Base-by-base conservation (phyloP, 1,139 yeast species). In the Sugiyamaella novakii region DNA sequence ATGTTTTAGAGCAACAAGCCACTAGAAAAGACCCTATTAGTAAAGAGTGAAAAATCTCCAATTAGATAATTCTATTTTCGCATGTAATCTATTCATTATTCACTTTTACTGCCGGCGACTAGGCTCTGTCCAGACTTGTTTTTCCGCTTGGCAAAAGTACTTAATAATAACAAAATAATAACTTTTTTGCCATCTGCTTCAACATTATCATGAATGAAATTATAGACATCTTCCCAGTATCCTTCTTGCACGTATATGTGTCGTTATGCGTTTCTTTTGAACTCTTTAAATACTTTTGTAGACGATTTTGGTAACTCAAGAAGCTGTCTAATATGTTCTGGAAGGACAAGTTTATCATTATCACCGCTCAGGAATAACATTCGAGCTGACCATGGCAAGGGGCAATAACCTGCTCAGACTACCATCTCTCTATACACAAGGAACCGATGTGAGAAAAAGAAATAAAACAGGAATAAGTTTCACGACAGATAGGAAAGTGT, bases 341-440 rank as follows among this genome's bases (percentile, higher is more conserved):
- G 95, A 1, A 98, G 98, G 1, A 92, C 96, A 29, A 92, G 81
- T 67, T 92, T 98, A 69, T 92, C 98, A 36, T 74, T 71, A 22
- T 78, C 69, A 0, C 96, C 97, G 58, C 86, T 79, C 42, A 91
- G 65, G 59, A 91, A 79, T 44, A 91, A 72, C 29, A 83, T 75
- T 0, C 96, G 95, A 5, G 85, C 72, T 6, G 72, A 64, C 0
- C 74, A 58, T 5, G 83, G 79, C 18, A 87, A 73, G 15, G 64
- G 1, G 73, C 68, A 12, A 91, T 81, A 35, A 81, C 74, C 8
- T 63, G 60, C 61, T 88, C 95, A 51, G 91, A 84, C 51, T 84
- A 80, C 98, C 98, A 92, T 28, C 74, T 68, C 64, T 92, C 91
- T 59, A 85, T 86, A 48, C 94, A 87, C 59, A 88, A 70, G 31